These are phyloP conservation scores for Pichia rugopelliculosa DNA, from an alignment of 805 yeast species.

Conservation along the genomic window DNA sequence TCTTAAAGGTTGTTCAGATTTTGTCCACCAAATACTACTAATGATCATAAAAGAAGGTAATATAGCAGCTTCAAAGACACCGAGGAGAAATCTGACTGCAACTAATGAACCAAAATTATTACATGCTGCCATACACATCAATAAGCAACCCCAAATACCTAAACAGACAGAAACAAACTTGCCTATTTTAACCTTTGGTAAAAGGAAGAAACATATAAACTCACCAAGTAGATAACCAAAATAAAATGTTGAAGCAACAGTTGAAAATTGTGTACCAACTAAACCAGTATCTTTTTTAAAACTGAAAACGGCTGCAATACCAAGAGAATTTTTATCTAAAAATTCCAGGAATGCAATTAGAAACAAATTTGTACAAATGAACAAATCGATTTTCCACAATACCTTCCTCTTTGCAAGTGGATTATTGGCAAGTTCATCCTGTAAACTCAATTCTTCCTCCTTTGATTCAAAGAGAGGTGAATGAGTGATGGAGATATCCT, in stretches of 20 bases:
- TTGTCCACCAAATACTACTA: conserved; percentile 26
- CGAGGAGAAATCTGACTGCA: conserved; percentile 30
- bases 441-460: neutral
- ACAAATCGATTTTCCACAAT: conserved; percentile 2
- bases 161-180: conserved; percentile 27
- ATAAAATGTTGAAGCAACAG: conserved; percentile 39
- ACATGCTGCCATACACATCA: conserved; percentile 29
- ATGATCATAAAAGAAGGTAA: conserved; percentile 27
- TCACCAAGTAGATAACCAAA: conserved; percentile 35
- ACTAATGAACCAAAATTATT: conserved; percentile 27
- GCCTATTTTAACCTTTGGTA: conserved; percentile 42
- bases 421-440: neutral
- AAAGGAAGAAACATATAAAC: conserved; percentile 11
- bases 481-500: neutral
- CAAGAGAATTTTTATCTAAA: conserved; percentile 23
- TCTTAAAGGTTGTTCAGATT: conserved; percentile 34
- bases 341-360: conserved; percentile 3
- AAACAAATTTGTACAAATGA: conserved; percentile 3
- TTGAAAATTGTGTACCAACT: conserved; percentile 32
- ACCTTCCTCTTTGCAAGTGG: neutral
- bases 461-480: neutral
- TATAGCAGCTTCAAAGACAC: conserved; percentile 31
- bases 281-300: conserved; percentile 30
- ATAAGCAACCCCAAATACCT: conserved; percentile 30
- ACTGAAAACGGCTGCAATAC: conserved; percentile 24